These are phyloP conservation scores for Yarrowia porcina DNA, from an alignment of 805 yeast species.

Conservation along the genomic window DNA sequence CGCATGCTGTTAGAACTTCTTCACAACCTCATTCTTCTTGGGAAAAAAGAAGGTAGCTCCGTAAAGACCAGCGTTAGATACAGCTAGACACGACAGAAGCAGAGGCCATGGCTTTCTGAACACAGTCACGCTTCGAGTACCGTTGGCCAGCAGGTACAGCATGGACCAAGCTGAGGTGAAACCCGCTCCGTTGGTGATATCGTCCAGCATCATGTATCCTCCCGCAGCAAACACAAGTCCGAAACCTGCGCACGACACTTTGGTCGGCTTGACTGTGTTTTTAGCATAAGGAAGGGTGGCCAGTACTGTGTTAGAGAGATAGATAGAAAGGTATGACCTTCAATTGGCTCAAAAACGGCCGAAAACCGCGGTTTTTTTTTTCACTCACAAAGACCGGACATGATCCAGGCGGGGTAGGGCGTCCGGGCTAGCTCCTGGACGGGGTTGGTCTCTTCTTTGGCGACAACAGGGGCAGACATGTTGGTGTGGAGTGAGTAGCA, in stretches of 20 bases:
- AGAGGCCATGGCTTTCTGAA: conserved; percentile 54
- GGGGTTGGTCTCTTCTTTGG: conserved; percentile 9
- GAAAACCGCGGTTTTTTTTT: no score
- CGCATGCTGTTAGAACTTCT: background rate
- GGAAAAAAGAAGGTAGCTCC: conserved; percentile 66
- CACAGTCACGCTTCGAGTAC: conserved; percentile 43
- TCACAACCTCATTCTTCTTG: background rate
- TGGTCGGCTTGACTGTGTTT: conserved; percentile 6
- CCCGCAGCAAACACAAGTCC: conserved; percentile 35
- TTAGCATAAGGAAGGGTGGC: conserved; percentile 10
- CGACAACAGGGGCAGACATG: background rate
- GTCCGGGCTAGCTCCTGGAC: conserved; percentile 21
- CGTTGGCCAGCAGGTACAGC: conserved; percentile 68
- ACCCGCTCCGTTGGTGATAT: conserved; percentile 74
- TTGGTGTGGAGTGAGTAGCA: background rate
- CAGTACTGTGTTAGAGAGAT: background rate
- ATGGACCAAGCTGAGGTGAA: conserved; percentile 76
- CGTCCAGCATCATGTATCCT: conserved; percentile 64
- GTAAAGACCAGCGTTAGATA: conserved; percentile 60
- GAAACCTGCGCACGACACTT: conserved; percentile 29
- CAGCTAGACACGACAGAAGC: conserved; percentile 54
- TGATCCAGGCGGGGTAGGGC: conserved; percentile 26
- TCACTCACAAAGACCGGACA: conserved; percentile 24
- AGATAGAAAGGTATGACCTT: no score
- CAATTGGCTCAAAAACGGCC: background rate